These are phyloP conservation scores for Vigna nakashimae DNA, from an alignment of 306 rosid genomes.

Conservation along the genomic window DNA sequence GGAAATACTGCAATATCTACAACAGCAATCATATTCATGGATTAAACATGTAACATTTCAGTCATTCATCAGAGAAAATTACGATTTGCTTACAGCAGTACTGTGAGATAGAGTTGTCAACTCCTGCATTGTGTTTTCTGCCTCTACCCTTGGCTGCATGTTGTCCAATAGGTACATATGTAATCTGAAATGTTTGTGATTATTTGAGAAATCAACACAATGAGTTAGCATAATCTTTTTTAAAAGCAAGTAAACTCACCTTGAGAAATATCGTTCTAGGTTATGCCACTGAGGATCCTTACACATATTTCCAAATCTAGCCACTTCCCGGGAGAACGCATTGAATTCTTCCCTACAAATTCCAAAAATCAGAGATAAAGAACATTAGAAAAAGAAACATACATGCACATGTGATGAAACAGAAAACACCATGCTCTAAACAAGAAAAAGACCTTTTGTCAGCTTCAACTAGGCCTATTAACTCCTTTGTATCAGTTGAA, in stretches of 20 bases:
- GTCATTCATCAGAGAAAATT: background rate
- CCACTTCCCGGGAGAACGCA: constrained; percentile 67
- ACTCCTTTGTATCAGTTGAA: constrained; percentile 71
- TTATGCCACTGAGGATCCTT: constrained; percentile 88
- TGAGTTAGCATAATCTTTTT: constrained; percentile 16
- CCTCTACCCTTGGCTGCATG: constrained; percentile 58
- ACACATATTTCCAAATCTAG: constrained; percentile 82
- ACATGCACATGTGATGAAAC: background rate
- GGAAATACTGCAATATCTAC: background rate
- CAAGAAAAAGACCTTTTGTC: constrained; percentile 81
- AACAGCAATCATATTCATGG: constrained; percentile 15
- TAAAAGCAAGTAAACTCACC: constrained; percentile 55
- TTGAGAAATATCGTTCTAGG: constrained; percentile 68
- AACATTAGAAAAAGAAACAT: constrained; percentile 10
- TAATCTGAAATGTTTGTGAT: constrained; percentile 64
- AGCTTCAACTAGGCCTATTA: constrained; percentile 67
- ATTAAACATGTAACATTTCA: background rate
- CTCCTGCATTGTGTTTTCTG: constrained; percentile 72
- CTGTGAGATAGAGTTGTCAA: constrained; percentile 64
- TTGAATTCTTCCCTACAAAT: constrained; percentile 76
- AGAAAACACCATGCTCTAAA: constrained; percentile 4
- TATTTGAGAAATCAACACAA: constrained; percentile 33
- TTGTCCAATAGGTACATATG: constrained; percentile 54
- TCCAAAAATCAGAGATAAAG: constrained; percentile 36
- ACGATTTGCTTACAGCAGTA: constrained; percentile 77